Conservation (phyloP, 495 filamentous ascomycete species). For the Neurospora sp. region DNA sequence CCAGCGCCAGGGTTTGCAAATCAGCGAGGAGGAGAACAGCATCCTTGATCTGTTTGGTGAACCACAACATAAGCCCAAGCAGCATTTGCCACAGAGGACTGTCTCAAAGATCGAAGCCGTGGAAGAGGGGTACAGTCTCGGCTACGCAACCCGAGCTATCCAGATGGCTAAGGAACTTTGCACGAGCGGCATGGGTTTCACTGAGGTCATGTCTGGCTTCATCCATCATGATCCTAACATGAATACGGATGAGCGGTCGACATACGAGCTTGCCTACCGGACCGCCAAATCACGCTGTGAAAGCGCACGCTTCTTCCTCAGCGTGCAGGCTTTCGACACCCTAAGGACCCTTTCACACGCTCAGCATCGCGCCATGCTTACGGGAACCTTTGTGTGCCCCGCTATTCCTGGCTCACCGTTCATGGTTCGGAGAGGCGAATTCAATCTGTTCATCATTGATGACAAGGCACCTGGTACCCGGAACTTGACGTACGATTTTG, state of each 20-base stretch:
- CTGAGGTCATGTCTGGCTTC: constrained; percentile 54
- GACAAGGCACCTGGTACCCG: constrained; percentile 42
- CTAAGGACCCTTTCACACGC: constrained; percentile 29
- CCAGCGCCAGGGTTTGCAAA: constrained; percentile 26
- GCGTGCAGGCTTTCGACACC: constrained; percentile 44
- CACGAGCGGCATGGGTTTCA: constrained; percentile 45
- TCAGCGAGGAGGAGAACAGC: constrained; percentile 44
- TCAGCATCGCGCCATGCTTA: constrained; percentile 44
- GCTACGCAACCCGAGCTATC: constrained; percentile 30
- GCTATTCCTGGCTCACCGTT: constrained; percentile 47
- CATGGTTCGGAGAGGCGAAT: constrained; percentile 47
- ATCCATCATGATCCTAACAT: constrained; percentile 44
- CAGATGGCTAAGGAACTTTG: constrained; percentile 29
- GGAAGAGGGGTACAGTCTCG: constrained; percentile 25
- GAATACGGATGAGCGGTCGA: constrained; percentile 31
- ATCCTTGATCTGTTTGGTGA: constrained; percentile 36
- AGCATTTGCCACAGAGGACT: constrained; percentile 1
- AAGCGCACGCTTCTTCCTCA: constrained; percentile 50
- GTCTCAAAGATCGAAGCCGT: constrained; percentile 3
- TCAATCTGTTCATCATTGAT: constrained; percentile 48
- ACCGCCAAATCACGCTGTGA: constrained; percentile 41
- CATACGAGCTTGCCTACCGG: constrained; percentile 45
- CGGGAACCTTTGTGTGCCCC: constrained; percentile 53
- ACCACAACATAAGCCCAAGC: constrained; percentile 19
- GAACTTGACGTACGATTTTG: constrained; percentile 51